These are phyloP conservation scores for Ustilago crameri DNA, from an alignment of 1,284 basidiomycete species.

Conservation along the genomic window DNA sequence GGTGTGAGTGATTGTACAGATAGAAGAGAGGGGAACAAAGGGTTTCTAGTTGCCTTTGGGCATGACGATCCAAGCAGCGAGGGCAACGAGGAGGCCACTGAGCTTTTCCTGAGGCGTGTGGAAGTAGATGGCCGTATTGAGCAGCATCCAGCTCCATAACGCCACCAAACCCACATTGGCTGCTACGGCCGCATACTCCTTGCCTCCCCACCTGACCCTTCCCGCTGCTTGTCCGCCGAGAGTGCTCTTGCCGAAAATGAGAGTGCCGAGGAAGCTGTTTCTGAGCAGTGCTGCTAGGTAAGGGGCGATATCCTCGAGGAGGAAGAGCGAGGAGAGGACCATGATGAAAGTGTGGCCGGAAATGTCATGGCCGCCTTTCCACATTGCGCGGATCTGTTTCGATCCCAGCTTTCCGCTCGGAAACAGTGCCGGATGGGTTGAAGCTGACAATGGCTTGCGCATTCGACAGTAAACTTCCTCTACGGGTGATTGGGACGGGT, in stretches of 20 bases:
- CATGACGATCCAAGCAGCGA: constrained; percentile 54
- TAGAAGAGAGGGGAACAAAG: background rate
- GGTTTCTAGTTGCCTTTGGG: constrained; percentile 42
- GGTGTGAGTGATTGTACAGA: background rate
- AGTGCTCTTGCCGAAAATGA: constrained; percentile 5
- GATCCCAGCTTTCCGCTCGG: too few species aligned
- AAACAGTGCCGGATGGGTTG: constrained; percentile 39
- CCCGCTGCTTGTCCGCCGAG: background rate
- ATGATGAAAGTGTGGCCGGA: constrained; percentile 94
- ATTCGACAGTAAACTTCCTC: constrained; percentile 54
- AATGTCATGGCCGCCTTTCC: constrained; percentile 88
- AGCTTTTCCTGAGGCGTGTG: constrained; percentile 88
- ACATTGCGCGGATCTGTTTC: constrained; percentile 41
- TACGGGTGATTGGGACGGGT: constrained; percentile 14
- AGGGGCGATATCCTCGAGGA: constrained; percentile 78
- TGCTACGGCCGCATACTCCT: constrained; percentile 27
- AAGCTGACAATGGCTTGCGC: constrained; percentile 30
- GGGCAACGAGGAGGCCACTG: constrained; percentile 74
- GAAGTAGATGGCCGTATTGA: constrained; percentile 88
- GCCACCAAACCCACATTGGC: constrained; percentile 72
- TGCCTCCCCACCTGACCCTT: constrained; percentile 7
- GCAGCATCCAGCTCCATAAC: constrained; percentile 80
- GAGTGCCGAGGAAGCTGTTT: background rate
- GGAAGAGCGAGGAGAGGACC: constrained; percentile 82
- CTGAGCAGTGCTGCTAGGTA: constrained; percentile 49